These are phyloP conservation scores for Rhizopogon roseolus DNA, from an alignment of 768 basidiomycete species.

Conservation along the genomic window DNA sequence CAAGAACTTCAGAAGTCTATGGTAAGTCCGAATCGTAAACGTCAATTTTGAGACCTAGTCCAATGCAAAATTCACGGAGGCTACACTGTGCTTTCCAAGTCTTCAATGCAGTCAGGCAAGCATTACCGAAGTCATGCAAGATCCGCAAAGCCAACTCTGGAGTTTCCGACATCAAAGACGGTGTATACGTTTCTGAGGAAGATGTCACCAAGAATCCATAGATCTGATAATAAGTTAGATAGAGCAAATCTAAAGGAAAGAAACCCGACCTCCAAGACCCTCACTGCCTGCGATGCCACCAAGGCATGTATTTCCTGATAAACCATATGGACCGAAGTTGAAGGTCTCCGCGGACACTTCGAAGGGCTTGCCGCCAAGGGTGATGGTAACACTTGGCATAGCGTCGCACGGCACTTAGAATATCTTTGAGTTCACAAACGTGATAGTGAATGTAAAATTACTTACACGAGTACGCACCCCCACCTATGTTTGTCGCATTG, in stretches of 20 bases:
- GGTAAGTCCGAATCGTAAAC: not conserved
- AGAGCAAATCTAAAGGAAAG: not conserved
- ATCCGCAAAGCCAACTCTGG: conserved; percentile 37
- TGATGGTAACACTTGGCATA: conserved; percentile 26
- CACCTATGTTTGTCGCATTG: conserved; percentile 24
- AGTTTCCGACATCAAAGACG: conserved; percentile 36
- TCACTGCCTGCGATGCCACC: conserved; percentile 12
- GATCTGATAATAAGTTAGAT: conserved; percentile 7
- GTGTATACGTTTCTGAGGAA: conserved; percentile 46
- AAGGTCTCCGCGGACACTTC: conserved; percentile 23
- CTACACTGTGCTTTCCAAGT: not conserved
- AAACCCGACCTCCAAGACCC: conserved; percentile 16
- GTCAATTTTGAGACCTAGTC: not conserved
- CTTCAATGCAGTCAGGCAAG: not conserved
- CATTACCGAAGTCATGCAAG: conserved; percentile 10
- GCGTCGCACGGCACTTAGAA: conserved; percentile 19
- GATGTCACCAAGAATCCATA: conserved; percentile 33
- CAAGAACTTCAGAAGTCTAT: not conserved
- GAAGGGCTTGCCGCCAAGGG: conserved; percentile 28
- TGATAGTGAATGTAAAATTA: not conserved
- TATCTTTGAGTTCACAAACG: not conserved
- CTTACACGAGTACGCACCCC: conserved; percentile 33
- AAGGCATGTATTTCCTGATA: conserved; percentile 10
- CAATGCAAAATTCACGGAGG: not conserved
- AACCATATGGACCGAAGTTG: conserved; percentile 31